A percentile compares a stretch with the other conserved stretches of the same genome.
Conservation (phyloP, 2,329 filamentous ascomycete genomes). For the Arthrobotrys conoides region DNA sequence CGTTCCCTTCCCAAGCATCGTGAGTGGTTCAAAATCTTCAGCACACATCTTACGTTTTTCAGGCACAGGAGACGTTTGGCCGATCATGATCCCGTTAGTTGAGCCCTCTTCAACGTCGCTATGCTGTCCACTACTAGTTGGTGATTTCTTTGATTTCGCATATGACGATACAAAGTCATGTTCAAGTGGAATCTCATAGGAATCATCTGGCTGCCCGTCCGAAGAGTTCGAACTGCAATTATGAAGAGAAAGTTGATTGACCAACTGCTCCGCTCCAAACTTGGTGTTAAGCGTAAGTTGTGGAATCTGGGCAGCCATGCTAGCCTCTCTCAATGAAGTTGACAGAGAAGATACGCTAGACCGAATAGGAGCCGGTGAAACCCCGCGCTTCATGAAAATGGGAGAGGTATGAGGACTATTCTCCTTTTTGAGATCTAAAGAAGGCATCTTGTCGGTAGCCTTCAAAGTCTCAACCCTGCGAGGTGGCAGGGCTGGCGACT, state of each 20-base stretch:
- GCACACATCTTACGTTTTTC: slow-evolving; percentile 86
- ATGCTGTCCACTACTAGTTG: slow-evolving; percentile 47
- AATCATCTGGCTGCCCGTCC: slow-evolving; percentile 45
- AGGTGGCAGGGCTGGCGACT: slow-evolving; percentile 45
- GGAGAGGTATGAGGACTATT: slow-evolving; percentile 36
- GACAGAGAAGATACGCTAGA: slow-evolving; percentile 57
- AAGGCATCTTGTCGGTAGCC: slow-evolving; percentile 35
- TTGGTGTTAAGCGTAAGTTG: slow-evolving; percentile 58
- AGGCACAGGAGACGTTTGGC: slow-evolving; percentile 17
- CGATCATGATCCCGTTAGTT: slow-evolving; percentile 50
- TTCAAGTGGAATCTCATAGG: slow-evolving; percentile 53
- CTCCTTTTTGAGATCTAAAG: slow-evolving; percentile 44
- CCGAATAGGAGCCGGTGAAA: slow-evolving; percentile 51
- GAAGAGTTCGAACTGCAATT: slow-evolving; percentile 52
- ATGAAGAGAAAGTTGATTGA: slow-evolving; percentile 54
- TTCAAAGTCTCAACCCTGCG: slow-evolving; percentile 49
- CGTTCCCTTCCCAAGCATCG: slow-evolving; percentile 94
- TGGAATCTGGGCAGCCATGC: slow-evolving; percentile 57
- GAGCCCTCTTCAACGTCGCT: slow-evolving; percentile 43
- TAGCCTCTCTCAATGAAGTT: slow-evolving; percentile 51
- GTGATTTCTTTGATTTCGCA: slow-evolving; percentile 57
- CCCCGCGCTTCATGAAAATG: slow-evolving; percentile 51
- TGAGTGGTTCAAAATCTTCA: slow-evolving; percentile 88
- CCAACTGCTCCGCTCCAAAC: slow-evolving; percentile 50
- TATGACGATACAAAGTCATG: slow-evolving; percentile 54